Evolutionary conservation across 1,284 basidiomycete genomes (phyloP), one percentile per base, ranked within the genome.

Genomic region (Inonotus obliquus): DNA sequence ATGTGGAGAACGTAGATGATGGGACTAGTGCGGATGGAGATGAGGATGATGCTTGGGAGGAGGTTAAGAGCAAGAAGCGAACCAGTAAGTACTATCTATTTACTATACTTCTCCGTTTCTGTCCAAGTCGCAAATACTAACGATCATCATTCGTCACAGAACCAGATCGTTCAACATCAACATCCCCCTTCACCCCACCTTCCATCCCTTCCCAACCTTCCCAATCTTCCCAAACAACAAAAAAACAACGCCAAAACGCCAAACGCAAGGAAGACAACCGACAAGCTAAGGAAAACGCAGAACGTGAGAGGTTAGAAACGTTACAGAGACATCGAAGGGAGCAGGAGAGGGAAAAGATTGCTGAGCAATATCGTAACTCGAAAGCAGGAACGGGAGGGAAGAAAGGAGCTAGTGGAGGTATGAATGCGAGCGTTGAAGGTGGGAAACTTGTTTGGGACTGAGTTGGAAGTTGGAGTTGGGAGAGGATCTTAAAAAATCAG

Each of bases 191-290:
- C n/a, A 59, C 44, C 54, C 55, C 23, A 45, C 13, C 63, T 29
- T 11, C 59, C 32, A 21, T 17, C 41, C 66, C 63, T 37, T 10
- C 45, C 19, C 62, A 67, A 39, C 49, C 25, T 49, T 21, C 37
- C 27, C 58, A 10, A 70, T 11, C 67, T 71, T 74, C 29, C 58
- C 67, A 77, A 2, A 68, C 79, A 64, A 84, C 83, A 17, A 89
- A 91, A 73, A 80, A 80, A 54, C 84, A 90, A 69, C 79, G 87
- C 17, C 87, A 91, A 69, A 88, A 89, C 65, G 82, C 81, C 14
- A 78, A 79, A 59, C 81, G 77, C 68, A 76, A 80, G 3, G 87
- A 87, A 27, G 79, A 79, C 0, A 69, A 77, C 63, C 90, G 89
- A 69, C 74, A 77, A 3, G 78, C 74, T 6, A 88, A 84, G 68